Conservation (phyloP, 2,329 filamentous ascomycete species). For the Clarireedia paspali region DNA sequence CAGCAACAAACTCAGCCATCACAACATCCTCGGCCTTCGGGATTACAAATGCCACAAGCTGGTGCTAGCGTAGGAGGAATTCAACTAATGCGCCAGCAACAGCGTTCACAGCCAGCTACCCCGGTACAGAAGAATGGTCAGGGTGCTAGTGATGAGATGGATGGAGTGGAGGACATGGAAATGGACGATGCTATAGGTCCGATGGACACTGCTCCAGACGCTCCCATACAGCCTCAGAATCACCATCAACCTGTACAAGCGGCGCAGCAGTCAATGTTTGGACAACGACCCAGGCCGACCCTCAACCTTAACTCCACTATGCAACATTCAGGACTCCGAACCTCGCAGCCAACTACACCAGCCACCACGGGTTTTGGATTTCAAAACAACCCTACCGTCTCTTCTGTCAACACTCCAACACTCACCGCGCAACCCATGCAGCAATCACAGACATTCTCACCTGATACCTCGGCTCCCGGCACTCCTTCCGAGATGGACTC, state of each 20-base stretch:
- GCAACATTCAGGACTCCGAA: conserved; percentile 71
- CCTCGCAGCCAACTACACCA: conserved; percentile 80
- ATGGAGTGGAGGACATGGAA: conserved; percentile 90
- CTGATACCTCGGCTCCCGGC: conserved; percentile 60
- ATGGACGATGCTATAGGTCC: conserved; percentile 76
- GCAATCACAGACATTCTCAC: conserved; percentile 35
- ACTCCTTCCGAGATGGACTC: conserved; percentile 71
- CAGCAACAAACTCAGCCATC: conserved; percentile 25
- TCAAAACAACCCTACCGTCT: conserved; percentile 91
- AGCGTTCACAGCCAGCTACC: conserved; percentile 28
- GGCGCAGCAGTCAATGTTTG: conserved; percentile 57
- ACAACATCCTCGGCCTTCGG: conserved; percentile 19
- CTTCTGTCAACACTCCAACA: conserved; percentile 92
- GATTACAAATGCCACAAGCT: conserved; percentile 25
- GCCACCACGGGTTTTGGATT: conserved; percentile 69
- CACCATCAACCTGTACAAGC: conserved; percentile 59
- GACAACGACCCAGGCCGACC: conserved; percentile 58
- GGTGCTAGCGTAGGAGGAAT: conserved; percentile 27
- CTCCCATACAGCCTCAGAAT: conserved; percentile 21
- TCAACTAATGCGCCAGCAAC: conserved; percentile 29
- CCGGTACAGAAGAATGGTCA: conserved; percentile 25
- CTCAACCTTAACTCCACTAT: conserved; percentile 66
- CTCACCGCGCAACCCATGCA: conserved; percentile 66
- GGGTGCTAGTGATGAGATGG: conserved; percentile 54
- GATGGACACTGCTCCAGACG: conserved; percentile 54